Conservation (phyloP, 2,329 filamentous ascomycete genomes). For the Cladorrhinum sp. region DNA sequence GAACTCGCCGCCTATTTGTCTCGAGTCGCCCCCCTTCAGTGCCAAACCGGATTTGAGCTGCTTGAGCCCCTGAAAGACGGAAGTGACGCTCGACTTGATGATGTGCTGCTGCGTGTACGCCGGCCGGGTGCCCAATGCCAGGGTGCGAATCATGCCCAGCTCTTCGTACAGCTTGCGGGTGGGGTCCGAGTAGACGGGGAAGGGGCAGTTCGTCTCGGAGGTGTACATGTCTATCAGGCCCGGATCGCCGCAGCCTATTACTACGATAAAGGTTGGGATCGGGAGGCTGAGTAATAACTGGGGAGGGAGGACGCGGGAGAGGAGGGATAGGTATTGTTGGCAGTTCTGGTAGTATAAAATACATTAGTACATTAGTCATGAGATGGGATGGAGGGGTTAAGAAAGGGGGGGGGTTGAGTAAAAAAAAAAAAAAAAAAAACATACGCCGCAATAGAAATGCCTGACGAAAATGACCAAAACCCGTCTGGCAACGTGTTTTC, state of each 20-base stretch:
- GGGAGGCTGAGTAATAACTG: constrained; percentile 49
- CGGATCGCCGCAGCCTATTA: constrained; percentile 71
- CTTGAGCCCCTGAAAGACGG: constrained; percentile 59
- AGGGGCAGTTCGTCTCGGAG: constrained; percentile 60
- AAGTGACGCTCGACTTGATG: constrained; percentile 47
- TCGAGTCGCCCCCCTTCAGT: constrained; percentile 61
- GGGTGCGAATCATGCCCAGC: constrained; percentile 66
- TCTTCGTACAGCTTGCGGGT: constrained; percentile 62
- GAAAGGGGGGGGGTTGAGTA: neutral
- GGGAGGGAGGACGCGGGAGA: constrained; percentile 57
- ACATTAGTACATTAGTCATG: neutral
- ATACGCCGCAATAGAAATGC: constrained; percentile 77
- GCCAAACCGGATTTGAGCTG: constrained; percentile 56
- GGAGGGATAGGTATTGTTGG: constrained; percentile 67
- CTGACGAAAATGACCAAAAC: constrained; percentile 72
- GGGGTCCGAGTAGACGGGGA: constrained; percentile 76
- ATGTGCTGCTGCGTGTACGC: constrained; percentile 61
- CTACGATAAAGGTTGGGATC: constrained; percentile 59
- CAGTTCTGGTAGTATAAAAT: constrained; percentile 54
- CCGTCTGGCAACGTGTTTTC: constrained; percentile 50
- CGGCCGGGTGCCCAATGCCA: constrained; percentile 57
- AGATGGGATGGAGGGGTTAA: neutral
- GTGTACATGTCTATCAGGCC: constrained; percentile 66
- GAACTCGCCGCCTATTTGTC: constrained; percentile 75
- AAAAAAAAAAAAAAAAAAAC: constrained; percentile 32